Base-by-base conservation (phyloP, 2,329 filamentous ascomycete genomes). In the Alternaria tenuissima region DNA sequence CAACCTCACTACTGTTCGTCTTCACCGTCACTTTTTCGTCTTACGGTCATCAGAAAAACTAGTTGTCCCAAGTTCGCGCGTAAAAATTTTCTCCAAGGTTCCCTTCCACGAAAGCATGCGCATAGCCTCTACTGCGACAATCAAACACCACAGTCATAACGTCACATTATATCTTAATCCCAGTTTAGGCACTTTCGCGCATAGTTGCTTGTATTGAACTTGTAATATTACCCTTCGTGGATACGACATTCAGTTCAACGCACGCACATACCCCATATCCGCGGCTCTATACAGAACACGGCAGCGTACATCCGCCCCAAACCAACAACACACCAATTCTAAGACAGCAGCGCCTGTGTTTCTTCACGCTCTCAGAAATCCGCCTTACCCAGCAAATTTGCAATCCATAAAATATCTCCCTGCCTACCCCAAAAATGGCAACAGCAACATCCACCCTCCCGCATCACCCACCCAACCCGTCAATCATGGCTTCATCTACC, bases 31-130 rank as follows among this genome's bases (percentile, higher is more conserved):
- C 51, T 24, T 38, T 52, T 47, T 32, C 26, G 18, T 42, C 4
- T 39, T 38, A 20, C 28, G 38, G 30, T 44, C 52, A 43, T 39
- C 22, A 20, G 30, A n/a, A n/a, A 18, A 30, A 12, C 46, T 49
- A 38, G 32, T 3, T 49, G 32, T n/a, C 36, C 46, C 22, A 49
- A 49, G 30, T 49, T 8, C 30, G 46, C 46, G 32, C 60, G 55
- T 55, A 52, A 52, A 61, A 7, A 6, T 44, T 39, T 30, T 57
- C 42, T 41, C 36, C 34, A 38, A 38, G 34, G 34, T 38, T 39
- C 49, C 42, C 42, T 28, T 22, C 46, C 26, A 39, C 42, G 16
- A 68, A 65, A 62, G 57, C 60, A 67, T 67, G 62, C 61, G 64
- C 56, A 46, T 34, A n/a, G 46, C 32, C 51, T 49, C 32, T 32